Conservation (phyloP, 208 protist species). For the Leishmania braziliensis region DNA sequence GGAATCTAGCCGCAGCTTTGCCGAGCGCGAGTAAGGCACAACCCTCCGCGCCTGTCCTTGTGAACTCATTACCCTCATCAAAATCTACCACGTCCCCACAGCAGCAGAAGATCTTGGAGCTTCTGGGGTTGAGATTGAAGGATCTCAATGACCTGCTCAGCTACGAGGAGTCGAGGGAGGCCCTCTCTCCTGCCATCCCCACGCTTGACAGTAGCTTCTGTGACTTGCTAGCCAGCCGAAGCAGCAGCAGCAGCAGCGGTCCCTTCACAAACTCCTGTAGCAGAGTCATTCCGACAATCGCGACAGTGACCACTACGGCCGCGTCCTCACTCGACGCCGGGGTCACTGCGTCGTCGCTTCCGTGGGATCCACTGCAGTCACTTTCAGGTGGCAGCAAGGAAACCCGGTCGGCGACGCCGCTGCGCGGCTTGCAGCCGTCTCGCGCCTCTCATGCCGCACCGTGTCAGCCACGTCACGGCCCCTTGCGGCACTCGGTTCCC, state of each 20-base stretch:
- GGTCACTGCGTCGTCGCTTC: not conserved
- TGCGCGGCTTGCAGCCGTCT: not conserved
- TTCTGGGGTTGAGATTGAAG: conserved; percentile 18
- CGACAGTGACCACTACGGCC: not conserved
- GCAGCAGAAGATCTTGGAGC: conserved; percentile 5
- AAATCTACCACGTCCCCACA: not conserved
- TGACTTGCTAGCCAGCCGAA: not conserved
- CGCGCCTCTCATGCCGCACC: not conserved
- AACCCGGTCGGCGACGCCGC: not conserved
- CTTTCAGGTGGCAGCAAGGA: conserved; percentile 15
- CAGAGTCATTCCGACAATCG: not conserved
- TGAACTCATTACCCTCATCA: not conserved
- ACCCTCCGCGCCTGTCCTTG: not conserved
- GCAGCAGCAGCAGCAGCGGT: not conserved
- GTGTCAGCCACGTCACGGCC: not conserved
- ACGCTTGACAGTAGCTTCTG: not conserved
- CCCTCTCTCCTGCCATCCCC: not conserved
- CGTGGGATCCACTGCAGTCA: conserved; percentile 4
- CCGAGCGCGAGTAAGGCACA: not conserved
- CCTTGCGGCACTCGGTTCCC: too few species aligned
- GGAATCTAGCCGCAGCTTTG: not conserved
- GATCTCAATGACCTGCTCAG: conserved; percentile 30
- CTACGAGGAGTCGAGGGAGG: conserved; percentile 31
- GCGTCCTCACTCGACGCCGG: conserved; percentile 3
- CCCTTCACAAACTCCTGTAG: not conserved